Percentiles rank a stretch among this genome's conserved stretches.
Conservation (phyloP, 345 rosid species). For the Gossypium mustelinum region DNA sequence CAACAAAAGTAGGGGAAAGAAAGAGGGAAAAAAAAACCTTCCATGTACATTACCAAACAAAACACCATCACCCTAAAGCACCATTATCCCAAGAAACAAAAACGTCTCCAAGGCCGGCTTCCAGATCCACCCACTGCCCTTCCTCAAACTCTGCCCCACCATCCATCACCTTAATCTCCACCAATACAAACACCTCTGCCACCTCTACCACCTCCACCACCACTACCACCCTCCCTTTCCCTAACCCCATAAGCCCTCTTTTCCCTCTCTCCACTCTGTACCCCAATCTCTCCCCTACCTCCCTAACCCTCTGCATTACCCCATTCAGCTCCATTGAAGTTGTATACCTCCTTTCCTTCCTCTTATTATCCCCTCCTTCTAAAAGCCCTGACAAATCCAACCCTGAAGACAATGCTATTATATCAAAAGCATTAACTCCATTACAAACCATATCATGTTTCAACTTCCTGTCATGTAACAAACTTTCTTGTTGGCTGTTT, state of each 20-base stretch:
- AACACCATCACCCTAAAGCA: slow-evolving; percentile 3
- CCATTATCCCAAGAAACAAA: slow-evolving; percentile 58
- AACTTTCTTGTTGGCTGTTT: not conserved
- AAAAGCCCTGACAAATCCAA: slow-evolving; percentile 68
- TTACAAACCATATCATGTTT: slow-evolving; percentile 6
- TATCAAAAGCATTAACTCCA: slow-evolving; percentile 60
- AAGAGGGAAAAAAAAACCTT: too few relatives aligned
- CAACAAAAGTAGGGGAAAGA: not conserved
- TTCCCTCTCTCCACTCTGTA: slow-evolving; percentile 13
- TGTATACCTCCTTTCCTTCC: slow-evolving; percentile 55
- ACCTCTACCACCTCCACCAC: too few relatives aligned
- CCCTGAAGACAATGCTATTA: slow-evolving; percentile 64
- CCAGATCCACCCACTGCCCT: slow-evolving; percentile 58
- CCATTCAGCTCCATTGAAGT: slow-evolving; percentile 44
- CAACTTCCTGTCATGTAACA: slow-evolving; percentile 21
- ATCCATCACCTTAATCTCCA: slow-evolving; percentile 49
- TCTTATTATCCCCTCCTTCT: slow-evolving; percentile 28
- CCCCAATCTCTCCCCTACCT: slow-evolving; percentile 61
- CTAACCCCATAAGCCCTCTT: too few relatives aligned
- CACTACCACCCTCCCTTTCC: too few relatives aligned
- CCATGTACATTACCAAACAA: not conserved
- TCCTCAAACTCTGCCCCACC: slow-evolving; percentile 48
- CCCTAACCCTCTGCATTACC: slow-evolving; percentile 51
- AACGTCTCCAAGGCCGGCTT: slow-evolving; percentile 54
- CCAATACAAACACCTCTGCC: slow-evolving; percentile 33